Percentiles rank a stretch among this genome's conserved stretches.
Evolutionary conservation across 257 asterid genomes (phyloP).

Genomic region (Verbena officinalis): DNA sequence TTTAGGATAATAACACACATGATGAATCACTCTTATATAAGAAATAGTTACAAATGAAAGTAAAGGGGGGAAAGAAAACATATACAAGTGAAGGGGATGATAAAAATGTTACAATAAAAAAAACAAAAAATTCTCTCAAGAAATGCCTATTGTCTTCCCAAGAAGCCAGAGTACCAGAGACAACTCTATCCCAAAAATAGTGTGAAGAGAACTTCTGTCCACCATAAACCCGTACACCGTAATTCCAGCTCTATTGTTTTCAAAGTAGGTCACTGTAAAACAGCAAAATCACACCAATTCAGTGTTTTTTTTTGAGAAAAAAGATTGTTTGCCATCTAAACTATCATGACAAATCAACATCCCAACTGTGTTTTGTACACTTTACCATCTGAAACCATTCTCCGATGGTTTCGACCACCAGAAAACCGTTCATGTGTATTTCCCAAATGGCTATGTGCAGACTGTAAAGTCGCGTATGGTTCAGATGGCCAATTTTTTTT

Average conservation of each 20-base stretch:
- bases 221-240: slow-evolving; percentile 86
- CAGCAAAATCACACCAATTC: background rate
- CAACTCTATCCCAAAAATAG: slow-evolving; percentile 82
- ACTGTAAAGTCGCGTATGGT: too few relatives aligned
- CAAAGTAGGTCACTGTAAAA: slow-evolving; percentile 74
- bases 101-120: background rate
- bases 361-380: too few relatives aligned
- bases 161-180: slow-evolving; percentile 93
- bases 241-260: slow-evolving; percentile 89
- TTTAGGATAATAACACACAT: too few relatives aligned
- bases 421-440: too few relatives aligned
- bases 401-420: too few relatives aligned
- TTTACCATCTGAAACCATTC: too few relatives aligned
- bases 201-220: slow-evolving; percentile 79
- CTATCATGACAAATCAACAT: too few relatives aligned
- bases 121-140: slow-evolving; percentile 33
- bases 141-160: slow-evolving; percentile 84
- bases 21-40: too few relatives aligned
- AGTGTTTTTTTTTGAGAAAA: too few relatives aligned
- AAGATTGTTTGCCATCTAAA: too few relatives aligned
- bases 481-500: too few relatives aligned
- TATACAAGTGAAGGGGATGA: background rate
- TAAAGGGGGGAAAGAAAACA: background rate
- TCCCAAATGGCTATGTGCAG: too few relatives aligned
- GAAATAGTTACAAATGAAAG: background rate